phyloP scores from a whole-genome alignment of 2,329 filamentous ascomycete species.

The Chaetomiaceae sp. region DNA sequence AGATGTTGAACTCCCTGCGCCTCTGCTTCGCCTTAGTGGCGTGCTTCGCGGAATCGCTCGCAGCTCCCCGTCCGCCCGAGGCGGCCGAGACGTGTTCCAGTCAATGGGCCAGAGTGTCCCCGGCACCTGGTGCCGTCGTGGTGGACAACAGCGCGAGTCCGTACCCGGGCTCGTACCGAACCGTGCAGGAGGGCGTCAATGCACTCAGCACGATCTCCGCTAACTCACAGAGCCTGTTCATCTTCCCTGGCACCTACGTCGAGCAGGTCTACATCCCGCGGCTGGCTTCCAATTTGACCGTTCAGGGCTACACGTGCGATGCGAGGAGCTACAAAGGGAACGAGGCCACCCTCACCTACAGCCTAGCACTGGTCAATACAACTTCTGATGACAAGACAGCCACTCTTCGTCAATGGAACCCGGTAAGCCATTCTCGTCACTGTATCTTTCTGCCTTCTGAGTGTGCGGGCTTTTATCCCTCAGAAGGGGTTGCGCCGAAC shows the following conservation, averaged over 20 bases:
- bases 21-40: too few species aligned
- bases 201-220: not conserved
- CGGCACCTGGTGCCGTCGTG: not conserved
- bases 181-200: not conserved
- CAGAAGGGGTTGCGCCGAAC: too few species aligned
- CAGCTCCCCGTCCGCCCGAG: too few species aligned
- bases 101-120: not conserved
- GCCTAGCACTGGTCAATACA: not conserved
- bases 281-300: not conserved
- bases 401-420: not conserved
- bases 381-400: not conserved
- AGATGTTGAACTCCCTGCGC: too few species aligned
- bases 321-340: not conserved
- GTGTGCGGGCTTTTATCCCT: too few species aligned
- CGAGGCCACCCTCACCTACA: not conserved
- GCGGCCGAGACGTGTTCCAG: not conserved
- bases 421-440: too few species aligned
- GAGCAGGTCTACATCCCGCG: not conserved
- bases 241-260: not conserved
- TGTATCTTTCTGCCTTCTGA: too few species aligned
- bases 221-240: not conserved
- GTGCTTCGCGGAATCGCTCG: too few species aligned
- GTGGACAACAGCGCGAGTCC: not conserved
- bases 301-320: not conserved
- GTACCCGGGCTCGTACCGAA: not conserved